Conservation (phyloP, 768 basidiomycete species). For the Mycena rosella region DNA sequence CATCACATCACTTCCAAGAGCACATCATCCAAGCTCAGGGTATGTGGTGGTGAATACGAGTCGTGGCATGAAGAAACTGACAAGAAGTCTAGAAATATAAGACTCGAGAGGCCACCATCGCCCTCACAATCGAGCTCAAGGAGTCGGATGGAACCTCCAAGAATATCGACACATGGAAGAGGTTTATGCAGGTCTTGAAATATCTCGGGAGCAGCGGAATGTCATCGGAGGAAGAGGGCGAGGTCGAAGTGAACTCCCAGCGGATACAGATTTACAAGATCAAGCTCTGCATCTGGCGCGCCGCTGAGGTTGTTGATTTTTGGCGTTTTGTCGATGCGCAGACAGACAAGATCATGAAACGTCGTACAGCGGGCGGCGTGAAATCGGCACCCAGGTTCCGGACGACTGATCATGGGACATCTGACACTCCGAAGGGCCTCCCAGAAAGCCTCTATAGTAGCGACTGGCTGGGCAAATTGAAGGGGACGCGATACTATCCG, state of each 20-base stretch:
- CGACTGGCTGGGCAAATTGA: constrained; percentile 7
- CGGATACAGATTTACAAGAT: constrained; percentile 4
- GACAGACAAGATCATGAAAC: background rate
- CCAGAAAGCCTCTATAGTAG: constrained; percentile 10
- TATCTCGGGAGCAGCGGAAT: background rate
- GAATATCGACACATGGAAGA: constrained; percentile 13
- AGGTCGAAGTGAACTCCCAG: background rate
- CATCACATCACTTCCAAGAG: background rate
- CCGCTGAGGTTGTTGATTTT: constrained; percentile 9
- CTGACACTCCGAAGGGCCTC: constrained; percentile 13
- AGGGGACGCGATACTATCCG: background rate
- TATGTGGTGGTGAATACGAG: background rate
- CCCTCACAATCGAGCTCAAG: background rate
- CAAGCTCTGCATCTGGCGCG: constrained; percentile 19
- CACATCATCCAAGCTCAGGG: background rate
- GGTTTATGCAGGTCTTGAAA: background rate
- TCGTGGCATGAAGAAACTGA: background rate
- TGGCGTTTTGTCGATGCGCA: constrained; percentile 12
- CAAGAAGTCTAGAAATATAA: constrained; percentile 3
- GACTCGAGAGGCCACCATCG: background rate
- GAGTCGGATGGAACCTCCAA: background rate
- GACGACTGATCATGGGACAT: background rate
- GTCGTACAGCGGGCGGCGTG: background rate
- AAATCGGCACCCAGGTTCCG: background rate
- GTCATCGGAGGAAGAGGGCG: constrained; percentile 23